phyloP scores from a whole-genome alignment of 306 rosid genomes.

The Prunus padus region DNA sequence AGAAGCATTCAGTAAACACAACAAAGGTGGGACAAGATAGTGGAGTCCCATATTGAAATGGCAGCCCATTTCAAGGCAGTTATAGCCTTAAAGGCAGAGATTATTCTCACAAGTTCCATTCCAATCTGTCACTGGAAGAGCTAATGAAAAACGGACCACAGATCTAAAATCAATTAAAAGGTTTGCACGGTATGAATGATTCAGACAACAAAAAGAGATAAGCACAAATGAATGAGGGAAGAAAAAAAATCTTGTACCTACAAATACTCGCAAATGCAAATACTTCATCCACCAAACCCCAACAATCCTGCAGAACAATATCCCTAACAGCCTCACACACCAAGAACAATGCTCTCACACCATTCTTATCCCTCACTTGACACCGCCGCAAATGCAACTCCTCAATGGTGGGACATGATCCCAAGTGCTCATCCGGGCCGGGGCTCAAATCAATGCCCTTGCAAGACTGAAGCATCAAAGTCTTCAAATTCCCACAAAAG shows the following conservation, averaged over 20 bases:
- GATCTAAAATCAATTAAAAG: not conserved
- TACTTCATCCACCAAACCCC: constrained; percentile 67
- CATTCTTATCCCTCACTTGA: constrained; percentile 55
- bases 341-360: constrained; percentile 45
- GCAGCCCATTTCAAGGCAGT: not conserved
- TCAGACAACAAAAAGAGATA: constrained; percentile 8
- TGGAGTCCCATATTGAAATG: not conserved
- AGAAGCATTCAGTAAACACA: not conserved
- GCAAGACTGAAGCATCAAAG: constrained; percentile 62
- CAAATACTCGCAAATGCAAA: constrained; percentile 52
- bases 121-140: not conserved
- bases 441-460: constrained; percentile 60
- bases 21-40: not conserved
- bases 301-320: constrained; percentile 69
- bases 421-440: constrained; percentile 70
- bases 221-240: not conserved
- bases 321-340: constrained; percentile 69
- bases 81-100: not conserved
- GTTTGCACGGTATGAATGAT: not conserved
- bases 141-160: not conserved
- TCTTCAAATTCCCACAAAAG: constrained; percentile 77
- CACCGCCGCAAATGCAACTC: constrained; percentile 62
- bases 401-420: constrained; percentile 61
- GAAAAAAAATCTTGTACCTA: constrained; percentile 43
- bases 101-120: not conserved